These are phyloP conservation scores for Stentor roeselii DNA, from an alignment of 73 alveolate genomes.

Conservation along the genomic window DNA sequence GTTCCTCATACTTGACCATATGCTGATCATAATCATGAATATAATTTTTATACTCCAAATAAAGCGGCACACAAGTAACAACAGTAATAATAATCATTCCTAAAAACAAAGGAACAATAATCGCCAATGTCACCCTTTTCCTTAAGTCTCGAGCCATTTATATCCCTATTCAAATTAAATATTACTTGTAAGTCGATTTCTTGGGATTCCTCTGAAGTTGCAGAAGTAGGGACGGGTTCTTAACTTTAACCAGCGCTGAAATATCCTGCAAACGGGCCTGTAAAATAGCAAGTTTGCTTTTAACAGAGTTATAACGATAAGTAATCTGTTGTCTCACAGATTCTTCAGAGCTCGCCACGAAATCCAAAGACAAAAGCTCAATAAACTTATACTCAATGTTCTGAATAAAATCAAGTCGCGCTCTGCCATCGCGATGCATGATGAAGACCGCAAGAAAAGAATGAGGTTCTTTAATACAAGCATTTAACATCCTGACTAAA, in stretches of 20 bases:
- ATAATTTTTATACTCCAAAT: not conserved
- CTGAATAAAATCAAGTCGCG: conserved; percentile 87
- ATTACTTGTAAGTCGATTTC: conserved; percentile 24
- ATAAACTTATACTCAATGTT: conserved; percentile 86
- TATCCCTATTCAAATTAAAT: conserved; percentile 37
- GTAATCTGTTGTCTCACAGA: conserved; percentile 81
- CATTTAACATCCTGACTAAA: conserved; percentile 78
- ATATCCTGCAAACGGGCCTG: conserved; percentile 81
- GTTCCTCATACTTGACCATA: not conserved
- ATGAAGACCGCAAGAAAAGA: conserved; percentile 87
- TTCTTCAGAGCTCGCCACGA: conserved; percentile 80
- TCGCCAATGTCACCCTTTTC: not conserved
- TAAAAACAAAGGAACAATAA: conserved; percentile 9
- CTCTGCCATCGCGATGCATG: conserved; percentile 84
- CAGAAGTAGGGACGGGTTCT: conserved; percentile 81
- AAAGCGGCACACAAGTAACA: not conserved
- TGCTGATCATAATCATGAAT: not conserved
- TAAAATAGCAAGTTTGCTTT: conserved; percentile 78
- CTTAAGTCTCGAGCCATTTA: not conserved
- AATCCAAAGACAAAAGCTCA: conserved; percentile 77
- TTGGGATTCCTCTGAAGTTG: conserved; percentile 70
- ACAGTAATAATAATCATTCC: conserved; percentile 14
- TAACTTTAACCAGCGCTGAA: conserved; percentile 72
- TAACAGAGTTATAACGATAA: conserved; percentile 73
- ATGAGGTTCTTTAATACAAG: conserved; percentile 84